A percentile compares a stretch with the other conserved stretches of the same genome.
These are phyloP conservation scores for Diplocarpon rosae DNA, from an alignment of 2,329 filamentous ascomycete species.

Conservation along the genomic window DNA sequence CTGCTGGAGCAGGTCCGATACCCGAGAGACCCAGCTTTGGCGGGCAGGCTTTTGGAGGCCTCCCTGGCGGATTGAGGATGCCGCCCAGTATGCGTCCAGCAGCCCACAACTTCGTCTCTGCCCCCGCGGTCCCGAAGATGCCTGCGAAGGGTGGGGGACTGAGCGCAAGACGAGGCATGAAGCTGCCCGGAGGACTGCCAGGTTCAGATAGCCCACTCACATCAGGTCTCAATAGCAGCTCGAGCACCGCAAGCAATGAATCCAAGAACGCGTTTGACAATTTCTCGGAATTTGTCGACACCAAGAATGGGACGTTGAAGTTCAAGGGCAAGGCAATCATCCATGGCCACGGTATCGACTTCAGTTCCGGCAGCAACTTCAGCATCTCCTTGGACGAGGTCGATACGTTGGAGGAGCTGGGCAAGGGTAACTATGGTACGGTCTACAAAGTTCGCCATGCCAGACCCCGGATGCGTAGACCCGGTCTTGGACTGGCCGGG, in stretches of 20 bases:
- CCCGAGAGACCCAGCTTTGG: conserved; percentile 8
- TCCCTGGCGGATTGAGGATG: conserved; percentile 34
- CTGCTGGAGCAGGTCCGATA: conserved; percentile 28
- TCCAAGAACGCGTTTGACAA: conserved; percentile 44
- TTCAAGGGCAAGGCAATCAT: conserved; percentile 91
- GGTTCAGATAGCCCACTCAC: conserved; percentile 13
- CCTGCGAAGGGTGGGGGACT: conserved; percentile 41
- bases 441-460: conserved; percentile 93
- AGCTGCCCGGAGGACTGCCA: conserved; percentile 36
- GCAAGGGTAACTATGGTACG: conserved; percentile 96
- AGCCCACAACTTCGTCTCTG: conserved; percentile 36
- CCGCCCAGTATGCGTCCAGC: conserved; percentile 35
- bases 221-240: conserved; percentile 9
- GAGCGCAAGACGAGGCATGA: conserved; percentile 56
- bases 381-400: conserved; percentile 93
- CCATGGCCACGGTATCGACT: conserved; percentile 82
- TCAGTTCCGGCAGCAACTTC: conserved; percentile 80
- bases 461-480: conserved; percentile 47
- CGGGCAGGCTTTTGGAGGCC: conserved; percentile 27
- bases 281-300: conserved; percentile 76
- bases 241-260: conserved; percentile 14
- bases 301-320: conserved; percentile 79
- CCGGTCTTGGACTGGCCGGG: conserved; percentile 45
- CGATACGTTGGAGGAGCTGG: conserved; percentile 82
- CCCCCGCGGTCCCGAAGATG: conserved; percentile 35